Base-by-base conservation (phyloP, 2,329 filamentous ascomycete species). In the Shiraia sp. region DNA sequence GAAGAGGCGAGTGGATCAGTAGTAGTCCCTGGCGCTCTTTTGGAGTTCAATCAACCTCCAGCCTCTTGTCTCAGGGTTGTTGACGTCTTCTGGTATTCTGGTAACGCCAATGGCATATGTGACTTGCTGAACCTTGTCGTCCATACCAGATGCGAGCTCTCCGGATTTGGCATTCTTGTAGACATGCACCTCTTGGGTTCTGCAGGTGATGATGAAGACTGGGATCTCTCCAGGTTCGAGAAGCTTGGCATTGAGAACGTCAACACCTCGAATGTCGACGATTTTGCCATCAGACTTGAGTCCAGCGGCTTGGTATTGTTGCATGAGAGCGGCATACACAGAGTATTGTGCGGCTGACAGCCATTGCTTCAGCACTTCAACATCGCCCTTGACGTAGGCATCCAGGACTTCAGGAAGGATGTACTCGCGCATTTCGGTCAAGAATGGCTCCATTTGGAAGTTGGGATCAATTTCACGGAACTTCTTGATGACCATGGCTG, bases 41-140 rank as follows among this genome's bases (percentile, higher is more conserved):
- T 99, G 93, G 77, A 99, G 83, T 76, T 99, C 93, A 66, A 99
- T 97, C 70, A 99, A 77, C 63, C 92, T 86, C 93, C 93, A 99
- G 23, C 93, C 93, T 65, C 91, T 82, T 9, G 93, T 99, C 75
- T 99, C 93, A 2, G 90, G 88, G 71, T 99, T 97, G 77, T 86
- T 92, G 56, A 97, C 92, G 58, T 99, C 93, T 67, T 99, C 93
- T 2, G 93, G 86, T 46, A 95, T 84, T 53, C 93, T 80, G 3
- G 93, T 99, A 47, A 99, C 87, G 59, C 93, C 93, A 57, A 99
- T 97, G 51, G 92, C 93, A 65, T 99, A 99, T 2, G 93, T 97
- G 55, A 99, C 93, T 57, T 96, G 85, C 73, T 99, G 93, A 16
- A 99, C 93, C 75, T 91, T 95, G 73, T 99, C 93, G 72, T 99